Conservation (phyloP, 2,329 filamentous ascomycete genomes). For the Phyllosticta citriasiana region DNA sequence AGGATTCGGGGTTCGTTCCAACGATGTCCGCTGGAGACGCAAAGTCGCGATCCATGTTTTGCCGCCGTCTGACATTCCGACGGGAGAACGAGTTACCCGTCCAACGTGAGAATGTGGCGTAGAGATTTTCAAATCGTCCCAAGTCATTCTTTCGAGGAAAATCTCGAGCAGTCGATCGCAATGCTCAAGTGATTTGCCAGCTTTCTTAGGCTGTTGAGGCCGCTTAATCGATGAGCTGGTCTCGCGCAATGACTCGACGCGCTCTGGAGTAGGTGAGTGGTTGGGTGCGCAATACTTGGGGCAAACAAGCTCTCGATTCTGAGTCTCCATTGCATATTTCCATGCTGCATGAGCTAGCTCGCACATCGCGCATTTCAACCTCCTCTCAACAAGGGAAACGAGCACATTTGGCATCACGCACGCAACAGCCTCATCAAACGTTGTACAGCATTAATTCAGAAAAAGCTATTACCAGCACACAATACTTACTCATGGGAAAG, state of each 20-base stretch:
- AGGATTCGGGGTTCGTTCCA: no score
- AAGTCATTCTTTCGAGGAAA: neutral
- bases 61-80: no score
- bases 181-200: neutral
- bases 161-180: neutral
- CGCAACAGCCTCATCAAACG: neutral
- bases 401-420: neutral
- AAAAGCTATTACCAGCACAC: neutral
- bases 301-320: neutral
- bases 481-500: neutral
- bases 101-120: no score
- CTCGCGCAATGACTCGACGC: no score
- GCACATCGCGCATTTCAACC: neutral
- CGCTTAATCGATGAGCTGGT: no score
- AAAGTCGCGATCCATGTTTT: no score
- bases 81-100: no score
- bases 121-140: no score
- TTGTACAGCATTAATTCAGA: neutral
- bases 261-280: no score
- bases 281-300: neutral
- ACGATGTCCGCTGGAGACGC: no score
- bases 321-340: neutral
- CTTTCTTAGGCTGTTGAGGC: neutral
- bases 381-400: neutral
- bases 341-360: neutral